Base-by-base conservation (phyloP, 2,329 filamentous ascomycete species). In the Chaetomiaceae sp. region DNA sequence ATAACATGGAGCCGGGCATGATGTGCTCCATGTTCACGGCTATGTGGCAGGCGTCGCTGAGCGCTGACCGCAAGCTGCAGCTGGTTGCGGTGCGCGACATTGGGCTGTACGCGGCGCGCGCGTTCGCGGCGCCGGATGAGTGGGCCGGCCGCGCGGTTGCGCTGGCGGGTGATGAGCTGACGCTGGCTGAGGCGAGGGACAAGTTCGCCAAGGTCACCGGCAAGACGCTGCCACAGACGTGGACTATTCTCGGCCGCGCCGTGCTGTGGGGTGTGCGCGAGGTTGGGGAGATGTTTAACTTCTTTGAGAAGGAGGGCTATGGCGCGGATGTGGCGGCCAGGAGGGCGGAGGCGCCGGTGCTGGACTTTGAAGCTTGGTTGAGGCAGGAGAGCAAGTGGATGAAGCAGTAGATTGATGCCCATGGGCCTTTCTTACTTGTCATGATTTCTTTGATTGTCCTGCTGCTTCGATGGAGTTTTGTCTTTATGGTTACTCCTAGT, bases 241-340 rank as follows among this genome's bases (percentile, higher is more conserved):
- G 57, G 56, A 53, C 49, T 8, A 32, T 66, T 6, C 33, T 67
- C 0, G 65, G 60, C 2, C 57, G 50, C 45, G 53, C 54, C 1
- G 18, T 63, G 38, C 48, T 67, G 44, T 61, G 58, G 55, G 48
- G 51, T 3, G 47, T 63, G 3, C 49, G 51, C 11, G 61, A 68
- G 6, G 38, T 68, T 3, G 57, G 61, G 5, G 48, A 34, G 5
- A 70, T 68, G 66, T 67, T 68, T 37, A 22, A 32, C 11, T 70
- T 60, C 45, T 69, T 70, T 33, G 62, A 66, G 50, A 52, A 52
- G 11, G 56, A 62, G n/a, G 68, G 67, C n/a, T 70, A 69, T 42
- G 65, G 63, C 0, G 67, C 58, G 3, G 65, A 70, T 55, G 60
- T 71, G 8, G 49, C 47, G 18, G 59, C 56, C 10, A 48, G 64